Base-by-base conservation (phyloP, 768 basidiomycete species). In the Gloeostereum incarnatum region DNA sequence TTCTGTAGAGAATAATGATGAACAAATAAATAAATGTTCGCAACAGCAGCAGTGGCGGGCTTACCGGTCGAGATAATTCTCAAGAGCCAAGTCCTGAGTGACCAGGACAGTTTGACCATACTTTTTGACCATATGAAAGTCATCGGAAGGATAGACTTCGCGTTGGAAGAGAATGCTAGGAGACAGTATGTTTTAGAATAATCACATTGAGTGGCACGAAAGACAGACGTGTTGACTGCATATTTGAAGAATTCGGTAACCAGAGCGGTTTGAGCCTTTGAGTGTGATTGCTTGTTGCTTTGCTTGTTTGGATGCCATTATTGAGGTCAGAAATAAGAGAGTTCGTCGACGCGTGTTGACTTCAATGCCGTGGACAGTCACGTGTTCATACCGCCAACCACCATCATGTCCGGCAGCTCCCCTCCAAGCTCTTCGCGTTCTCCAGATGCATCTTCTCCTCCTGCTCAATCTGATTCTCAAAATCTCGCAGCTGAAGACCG, bases 191-290 rank as follows among this genome's bases (percentile, higher is more conserved):
- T 24, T 26, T 33, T 31, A 33, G 31, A 22, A 11, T 8, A 36
- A 17, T 14, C 14, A 29, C 3, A n/a, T 7, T 19, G 13, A 21
- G 2, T 21, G 13, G 7, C 13, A 30, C 19, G 24, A 16, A 7
- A 24, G 14, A 69, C 86, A 47, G 52, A 92, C 91, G 85, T 92
- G 66, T 96, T 96, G 48, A 91, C 90, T n/a, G 89, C 86, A 60
- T 92, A 98, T 65, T 97, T 97, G 72, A 99, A 98, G 71, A 99
- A 98, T 51, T 99, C 96, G 0, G 91, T 94, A 40, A 98, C 94
- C 14, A 97, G 71, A 27, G 78, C 72, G 2, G 91, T 90, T n/a
- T 0, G 91, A 94, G 2, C 96, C 96, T 53, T 97, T 96, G 59
- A 99, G 81, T 1, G 89, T 93, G 48, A 98, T 94, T 3, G 83